A percentile compares a stretch with the other conserved stretches of the same genome.
These are phyloP conservation scores for sorghum (Sorghum bicolor) DNA, from an alignment of 176 grass and related monocot genomes.

Conservation along the genomic window Sorghum_bicolor_NCBIv3 NC_012870.2:296001-296500, in stretches of 20 bases:
- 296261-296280: not conserved
- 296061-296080: too few species aligned
- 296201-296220: not conserved
- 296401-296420: slow-evolving; percentile 41
- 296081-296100: too few species aligned
- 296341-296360: not conserved
- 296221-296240: not conserved
- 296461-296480: slow-evolving; percentile 60
- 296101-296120: not conserved
- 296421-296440: slow-evolving; percentile 82
- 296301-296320: not conserved
- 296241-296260: not conserved
- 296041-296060: too few species aligned
- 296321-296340: not conserved
- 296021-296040: not conserved
- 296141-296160: not conserved
- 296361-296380: not conserved
- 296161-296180: not conserved
- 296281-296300: not conserved
- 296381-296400: not conserved
- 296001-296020: slow-evolving; percentile 53
- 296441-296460: slow-evolving; percentile 69
- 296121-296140: not conserved
- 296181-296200: not conserved
- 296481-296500: slow-evolving; percentile 85